Base-by-base conservation (phyloP, 2,329 filamentous ascomycete species). In the Cytospora leucostoma region DNA sequence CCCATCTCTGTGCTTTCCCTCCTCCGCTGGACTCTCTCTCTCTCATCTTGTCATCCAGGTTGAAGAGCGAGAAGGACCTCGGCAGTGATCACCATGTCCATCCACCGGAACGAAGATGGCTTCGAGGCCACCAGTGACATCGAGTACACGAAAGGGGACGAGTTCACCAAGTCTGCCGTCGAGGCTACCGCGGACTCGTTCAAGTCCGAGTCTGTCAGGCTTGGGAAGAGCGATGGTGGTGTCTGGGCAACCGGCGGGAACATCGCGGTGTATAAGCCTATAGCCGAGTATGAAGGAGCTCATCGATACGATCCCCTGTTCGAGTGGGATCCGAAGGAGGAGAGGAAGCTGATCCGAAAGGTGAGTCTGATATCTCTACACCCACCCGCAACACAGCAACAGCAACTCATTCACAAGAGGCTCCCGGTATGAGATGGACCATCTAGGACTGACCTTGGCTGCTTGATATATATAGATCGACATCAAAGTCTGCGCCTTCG, bases 281-380 rank as follows among this genome's bases (percentile, higher is more conserved):
- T 84, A n/a, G 77, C 79, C 2, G 73, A 73, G 7, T 88, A 86
- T 68, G 85, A 88, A 68, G 84, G 84, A 3, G 73, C 77, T 10
- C 85, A 88, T 71, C 78, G 84, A 56, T 88, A 82, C 70, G 84
- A 88, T 67, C 84, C 84, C 0, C 70, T 76, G 1, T 84, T 81
- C 53, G 75, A 79, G 53, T 88, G 85, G 85, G 80, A 81, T 2
- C 73, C 77, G 12, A 77, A 79, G 55, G 85, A 88, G 68, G 86
- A 88, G 72, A 80, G 77, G 70, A 78, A 72, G 54, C 71, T 88
- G 1, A 78, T 87, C 11, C 74, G 79, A 53, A 85, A 82, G 74
- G 80, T 84, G 69, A 65, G 74, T 72, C n/a, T 12, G 33, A 47
- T 15, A 27, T 8, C 11, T 11, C 2, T 7, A 37, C n/a, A 27